Conservation (phyloP, 306 rosid species). For the Citrullus amarus region DNA sequence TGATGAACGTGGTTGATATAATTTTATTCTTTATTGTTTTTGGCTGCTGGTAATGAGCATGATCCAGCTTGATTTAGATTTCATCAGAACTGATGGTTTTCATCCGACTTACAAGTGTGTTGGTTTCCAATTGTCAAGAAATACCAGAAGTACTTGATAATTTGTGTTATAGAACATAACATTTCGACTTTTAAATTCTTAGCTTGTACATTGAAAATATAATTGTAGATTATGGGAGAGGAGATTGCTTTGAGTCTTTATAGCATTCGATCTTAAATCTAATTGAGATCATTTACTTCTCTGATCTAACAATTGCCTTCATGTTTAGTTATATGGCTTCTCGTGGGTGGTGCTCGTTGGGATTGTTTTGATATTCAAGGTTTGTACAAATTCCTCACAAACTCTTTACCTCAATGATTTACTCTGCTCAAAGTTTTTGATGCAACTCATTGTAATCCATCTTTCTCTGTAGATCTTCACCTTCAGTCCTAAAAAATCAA, state of each 20-base stretch:
- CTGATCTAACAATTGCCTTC: slow-evolving; percentile 16
- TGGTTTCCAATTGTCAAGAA: background rate
- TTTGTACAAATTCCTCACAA: slow-evolving; percentile 20
- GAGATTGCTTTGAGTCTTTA: background rate
- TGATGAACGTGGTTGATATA: background rate
- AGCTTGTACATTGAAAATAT: background rate
- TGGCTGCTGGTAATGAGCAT: background rate
- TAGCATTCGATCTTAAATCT: background rate
- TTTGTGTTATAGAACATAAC: background rate
- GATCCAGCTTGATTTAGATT: background rate
- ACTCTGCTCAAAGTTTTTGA: background rate
- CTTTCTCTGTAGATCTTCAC: slow-evolving; percentile 55
- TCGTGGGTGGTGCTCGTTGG: slow-evolving; percentile 76
- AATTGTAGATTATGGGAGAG: background rate
- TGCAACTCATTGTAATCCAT: background rate
- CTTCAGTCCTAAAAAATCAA: slow-evolving; percentile 65
- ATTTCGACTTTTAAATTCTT: background rate
- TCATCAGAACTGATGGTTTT: background rate
- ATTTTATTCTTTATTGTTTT: too few relatives aligned
- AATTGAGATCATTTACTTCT: background rate
- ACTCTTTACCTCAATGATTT: background rate
- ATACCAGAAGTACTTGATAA: background rate
- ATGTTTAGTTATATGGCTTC: slow-evolving; percentile 68
- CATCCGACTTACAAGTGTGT: background rate
- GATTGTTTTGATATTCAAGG: slow-evolving; percentile 78